phyloP scores from a whole-genome alignment of 2,329 filamentous ascomycete genomes.

The Biscogniauxia sp. region DNA sequence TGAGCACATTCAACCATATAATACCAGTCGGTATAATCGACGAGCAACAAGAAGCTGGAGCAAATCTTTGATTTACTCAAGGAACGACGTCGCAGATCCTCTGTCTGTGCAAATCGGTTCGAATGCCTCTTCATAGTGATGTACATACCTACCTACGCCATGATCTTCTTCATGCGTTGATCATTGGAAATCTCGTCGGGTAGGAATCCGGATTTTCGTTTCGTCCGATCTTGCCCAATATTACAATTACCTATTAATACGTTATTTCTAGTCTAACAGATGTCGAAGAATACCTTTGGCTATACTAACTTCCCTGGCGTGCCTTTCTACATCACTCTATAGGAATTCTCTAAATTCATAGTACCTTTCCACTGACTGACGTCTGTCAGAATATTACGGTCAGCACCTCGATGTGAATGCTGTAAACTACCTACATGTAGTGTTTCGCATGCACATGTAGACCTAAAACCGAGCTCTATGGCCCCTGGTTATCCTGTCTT shows the following conservation, averaged over 20 bases:
- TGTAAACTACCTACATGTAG: too few relatives aligned
- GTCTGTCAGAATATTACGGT: too few relatives aligned
- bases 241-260: not conserved
- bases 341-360: not conserved
- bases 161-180: conserved; percentile 13
- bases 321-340: not conserved
- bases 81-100: conserved; percentile 8
- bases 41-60: not conserved
- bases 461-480: too few relatives aligned
- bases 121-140: conserved; percentile 6
- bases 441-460: too few relatives aligned
- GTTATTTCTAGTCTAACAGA: not conserved
- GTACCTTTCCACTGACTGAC: too few relatives aligned
- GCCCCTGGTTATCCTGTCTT: not conserved
- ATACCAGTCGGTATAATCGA: not conserved
- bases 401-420: too few relatives aligned
- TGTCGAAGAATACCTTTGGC: not conserved
- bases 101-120: conserved; percentile 10
- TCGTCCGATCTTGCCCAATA: conserved; percentile 11
- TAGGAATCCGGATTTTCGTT: conserved; percentile 3
- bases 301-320: not conserved
- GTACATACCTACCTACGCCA: not conserved
- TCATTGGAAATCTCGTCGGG: conserved; percentile 5
- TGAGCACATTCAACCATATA: not conserved
- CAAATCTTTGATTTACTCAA: conserved; percentile 10